A percentile compares a stretch with the other conserved stretches of the same genome.
Conservation (phyloP, 768 basidiomycete genomes). For the Megacollybia marginata region DNA sequence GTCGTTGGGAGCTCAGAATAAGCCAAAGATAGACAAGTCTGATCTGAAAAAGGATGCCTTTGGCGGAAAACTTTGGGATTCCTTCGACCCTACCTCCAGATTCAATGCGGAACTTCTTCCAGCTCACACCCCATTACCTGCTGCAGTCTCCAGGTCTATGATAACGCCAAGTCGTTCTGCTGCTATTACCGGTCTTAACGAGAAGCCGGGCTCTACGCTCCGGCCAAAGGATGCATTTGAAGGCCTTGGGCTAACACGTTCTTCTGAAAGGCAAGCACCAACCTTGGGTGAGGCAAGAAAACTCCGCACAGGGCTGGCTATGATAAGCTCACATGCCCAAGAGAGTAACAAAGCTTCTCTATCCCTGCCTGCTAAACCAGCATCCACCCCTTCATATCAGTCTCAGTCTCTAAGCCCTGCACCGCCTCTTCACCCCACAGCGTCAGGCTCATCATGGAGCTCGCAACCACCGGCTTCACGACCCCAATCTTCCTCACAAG, state of each 20-base stretch:
- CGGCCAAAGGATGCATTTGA: slow-evolving; percentile 66
- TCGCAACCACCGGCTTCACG: slow-evolving; percentile 23
- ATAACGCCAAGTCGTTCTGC: neutral
- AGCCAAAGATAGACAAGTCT: slow-evolving; percentile 4
- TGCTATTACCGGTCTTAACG: neutral
- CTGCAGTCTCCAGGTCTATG: slow-evolving; percentile 17
- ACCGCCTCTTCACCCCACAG: slow-evolving; percentile 16
- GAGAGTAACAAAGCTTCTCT: slow-evolving; percentile 5
- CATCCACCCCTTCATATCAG: slow-evolving; percentile 11
- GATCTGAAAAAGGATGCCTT: slow-evolving; percentile 33
- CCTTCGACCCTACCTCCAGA: slow-evolving; percentile 30
- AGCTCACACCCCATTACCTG: slow-evolving; percentile 17
- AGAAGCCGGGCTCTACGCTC: neutral
- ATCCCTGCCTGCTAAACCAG: slow-evolving; percentile 7
- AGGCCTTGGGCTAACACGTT: slow-evolving; percentile 47
- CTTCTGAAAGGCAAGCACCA: slow-evolving; percentile 42
- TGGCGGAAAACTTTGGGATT: slow-evolving; percentile 45
- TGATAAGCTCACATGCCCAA: slow-evolving; percentile 27
- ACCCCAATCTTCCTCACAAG: slow-evolving; percentile 23
- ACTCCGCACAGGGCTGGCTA: slow-evolving; percentile 63
- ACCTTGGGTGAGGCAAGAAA: slow-evolving; percentile 74
- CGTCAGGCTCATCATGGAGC: slow-evolving; percentile 23
- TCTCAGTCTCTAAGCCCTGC: slow-evolving; percentile 24
- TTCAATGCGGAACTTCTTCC: slow-evolving; percentile 10
- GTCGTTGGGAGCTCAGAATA: slow-evolving; percentile 23